Conservation (phyloP, 192 early-diverging fungal genomes). For the Coemansia sp. region DNA sequence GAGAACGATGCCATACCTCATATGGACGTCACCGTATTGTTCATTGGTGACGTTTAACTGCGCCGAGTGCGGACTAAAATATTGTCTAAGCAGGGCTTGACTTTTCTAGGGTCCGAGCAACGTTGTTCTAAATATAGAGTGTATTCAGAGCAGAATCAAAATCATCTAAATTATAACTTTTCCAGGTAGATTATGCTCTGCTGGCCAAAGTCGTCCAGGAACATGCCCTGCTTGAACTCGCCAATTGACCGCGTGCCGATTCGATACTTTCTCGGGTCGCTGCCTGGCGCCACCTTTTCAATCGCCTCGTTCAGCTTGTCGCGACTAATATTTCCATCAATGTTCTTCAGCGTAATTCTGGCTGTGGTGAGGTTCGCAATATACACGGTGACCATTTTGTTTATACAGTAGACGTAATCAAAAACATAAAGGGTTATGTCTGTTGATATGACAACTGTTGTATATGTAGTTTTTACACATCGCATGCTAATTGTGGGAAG, state of each 20-base stretch:
- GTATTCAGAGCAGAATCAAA: no score
- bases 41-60: no score
- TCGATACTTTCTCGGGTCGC: constrained; percentile 7
- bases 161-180: constrained; percentile 7
- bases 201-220: constrained; percentile 14
- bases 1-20: no score
- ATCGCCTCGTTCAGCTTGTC: not conserved
- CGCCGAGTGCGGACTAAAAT: no score
- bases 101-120: no score
- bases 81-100: no score
- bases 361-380: constrained; percentile 9
- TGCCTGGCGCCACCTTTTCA: not conserved
- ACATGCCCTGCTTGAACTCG: constrained; percentile 14
- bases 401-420: not conserved
- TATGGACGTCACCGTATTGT: no score
- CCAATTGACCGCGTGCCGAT: constrained; percentile 18
- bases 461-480: not conserved
- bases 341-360: not conserved
- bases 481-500: not conserved
- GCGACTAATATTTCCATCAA: not conserved
- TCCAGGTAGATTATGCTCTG: constrained; percentile 18
- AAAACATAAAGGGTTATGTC: not conserved
- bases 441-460: not conserved
- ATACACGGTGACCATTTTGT: constrained; percentile 3
- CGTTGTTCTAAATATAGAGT: no score